A percentile compares a stretch with the other conserved stretches of the same genome.
These are phyloP conservation scores for Sporothrix dimorphospora DNA, from an alignment of 2,329 filamentous ascomycete species.

Conservation along the genomic window DNA sequence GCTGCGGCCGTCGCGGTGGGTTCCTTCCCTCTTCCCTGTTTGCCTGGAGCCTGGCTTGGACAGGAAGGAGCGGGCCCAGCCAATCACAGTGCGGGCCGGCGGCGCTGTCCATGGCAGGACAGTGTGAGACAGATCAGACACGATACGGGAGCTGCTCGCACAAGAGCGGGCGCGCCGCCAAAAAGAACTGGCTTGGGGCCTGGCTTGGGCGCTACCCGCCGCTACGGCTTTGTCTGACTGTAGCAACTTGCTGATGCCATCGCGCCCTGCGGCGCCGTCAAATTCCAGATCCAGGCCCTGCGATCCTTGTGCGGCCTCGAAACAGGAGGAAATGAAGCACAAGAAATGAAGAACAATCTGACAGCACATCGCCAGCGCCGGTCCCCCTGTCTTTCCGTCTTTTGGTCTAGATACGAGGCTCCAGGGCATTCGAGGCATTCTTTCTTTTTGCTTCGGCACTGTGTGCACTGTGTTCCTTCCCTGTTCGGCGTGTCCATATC, in stretches of 20 bases:
- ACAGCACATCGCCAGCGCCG: slow-evolving; percentile 1
- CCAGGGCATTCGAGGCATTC: not conserved
- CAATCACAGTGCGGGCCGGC: slow-evolving; percentile 21
- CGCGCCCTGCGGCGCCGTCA: not conserved
- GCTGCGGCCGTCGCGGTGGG: slow-evolving; percentile 23
- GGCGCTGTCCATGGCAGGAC: not conserved
- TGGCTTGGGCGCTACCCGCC: slow-evolving; percentile 1
- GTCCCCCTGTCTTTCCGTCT: not conserved
- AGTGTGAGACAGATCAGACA: slow-evolving; percentile 15
- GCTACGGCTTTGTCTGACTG: slow-evolving; percentile 15
- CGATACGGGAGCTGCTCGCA: not conserved
- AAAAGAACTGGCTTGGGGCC: too few relatives aligned
- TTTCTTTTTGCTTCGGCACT: not conserved
- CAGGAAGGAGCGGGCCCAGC: slow-evolving; percentile 17
- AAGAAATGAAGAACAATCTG: slow-evolving; percentile 1
- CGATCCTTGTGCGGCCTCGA: not conserved
- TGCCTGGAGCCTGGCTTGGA: slow-evolving; percentile 13
- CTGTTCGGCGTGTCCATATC: slow-evolving; percentile 8
- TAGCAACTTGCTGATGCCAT: slow-evolving; percentile 11
- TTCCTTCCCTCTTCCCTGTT: slow-evolving; percentile 24
- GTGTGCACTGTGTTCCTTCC: slow-evolving; percentile 21
- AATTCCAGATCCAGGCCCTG: not conserved
- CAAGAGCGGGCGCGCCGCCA: too few relatives aligned
- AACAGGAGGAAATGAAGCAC: slow-evolving; percentile 23
- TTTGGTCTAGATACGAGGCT: not conserved